Evolutionary conservation across 169 alveolate genomes (phyloP).

Genomic region (Plasmodium inui): DNA sequence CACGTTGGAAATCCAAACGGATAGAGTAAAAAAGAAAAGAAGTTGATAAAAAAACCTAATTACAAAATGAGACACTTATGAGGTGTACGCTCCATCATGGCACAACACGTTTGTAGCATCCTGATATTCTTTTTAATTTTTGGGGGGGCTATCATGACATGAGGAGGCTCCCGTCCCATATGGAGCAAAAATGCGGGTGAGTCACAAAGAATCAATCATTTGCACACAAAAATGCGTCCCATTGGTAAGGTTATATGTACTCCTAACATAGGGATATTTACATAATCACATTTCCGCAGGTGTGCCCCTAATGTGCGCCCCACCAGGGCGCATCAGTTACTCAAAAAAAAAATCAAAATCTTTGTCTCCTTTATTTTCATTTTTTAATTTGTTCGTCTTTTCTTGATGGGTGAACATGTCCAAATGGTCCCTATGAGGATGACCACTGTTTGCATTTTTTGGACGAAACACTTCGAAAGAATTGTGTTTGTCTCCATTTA

Average conservation of each 20-base stretch:
- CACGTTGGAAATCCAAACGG: background rate
- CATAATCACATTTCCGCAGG: background rate
- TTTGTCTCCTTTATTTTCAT: constrained; percentile 8
- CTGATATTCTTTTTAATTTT: background rate
- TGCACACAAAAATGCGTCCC: background rate
- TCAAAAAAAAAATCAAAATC: constrained; percentile 38
- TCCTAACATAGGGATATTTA: background rate
- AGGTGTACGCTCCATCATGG: background rate
- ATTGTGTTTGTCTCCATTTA: constrained; percentile 12
- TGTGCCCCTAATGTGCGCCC: background rate
- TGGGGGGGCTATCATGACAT: background rate
- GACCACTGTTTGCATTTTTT: background rate
- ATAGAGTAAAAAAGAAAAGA: background rate
- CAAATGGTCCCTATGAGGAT: background rate
- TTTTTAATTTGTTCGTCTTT: background rate
- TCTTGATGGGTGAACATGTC: background rate
- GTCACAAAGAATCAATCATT: background rate
- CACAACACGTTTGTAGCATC: background rate
- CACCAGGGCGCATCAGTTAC: background rate
- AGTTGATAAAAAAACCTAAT: background rate
- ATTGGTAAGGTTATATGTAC: background rate
- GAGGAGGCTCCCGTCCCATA: background rate
- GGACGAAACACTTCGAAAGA: background rate
- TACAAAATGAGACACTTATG: background rate
- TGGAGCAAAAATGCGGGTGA: background rate